Conservation (phyloP, 176 grass and related monocot species). For the Saccharum officinarum region DNA sequence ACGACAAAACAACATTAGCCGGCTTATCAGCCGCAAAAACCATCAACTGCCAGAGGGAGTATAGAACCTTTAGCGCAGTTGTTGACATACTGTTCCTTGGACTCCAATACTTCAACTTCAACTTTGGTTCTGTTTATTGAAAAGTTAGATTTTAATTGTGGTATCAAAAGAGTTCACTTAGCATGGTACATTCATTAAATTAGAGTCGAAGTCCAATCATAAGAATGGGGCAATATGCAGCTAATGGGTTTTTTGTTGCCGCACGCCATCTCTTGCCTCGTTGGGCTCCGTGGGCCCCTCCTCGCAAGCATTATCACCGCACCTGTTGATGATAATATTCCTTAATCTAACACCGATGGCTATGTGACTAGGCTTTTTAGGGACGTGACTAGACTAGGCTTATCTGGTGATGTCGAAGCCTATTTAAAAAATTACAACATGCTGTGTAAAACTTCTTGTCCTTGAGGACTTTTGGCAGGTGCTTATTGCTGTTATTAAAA, state of each 20-base stretch:
- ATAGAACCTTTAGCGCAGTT: neutral
- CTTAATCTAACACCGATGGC: too few species aligned
- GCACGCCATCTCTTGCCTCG: neutral
- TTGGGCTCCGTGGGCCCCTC: neutral
- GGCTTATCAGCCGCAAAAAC: too few species aligned
- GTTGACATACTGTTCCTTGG: neutral
- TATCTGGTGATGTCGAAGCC: too few species aligned
- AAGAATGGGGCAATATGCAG: neutral
- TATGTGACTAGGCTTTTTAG: too few species aligned
- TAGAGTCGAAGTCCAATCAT: neutral
- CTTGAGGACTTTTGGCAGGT: neutral
- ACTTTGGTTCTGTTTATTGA: neutral
- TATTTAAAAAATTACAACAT: neutral
- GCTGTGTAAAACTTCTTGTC: neutral
- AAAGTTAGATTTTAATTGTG: neutral
- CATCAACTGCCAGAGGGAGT: too few species aligned
- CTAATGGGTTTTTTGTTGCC: conserved; percentile 3
- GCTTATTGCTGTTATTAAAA: neutral
- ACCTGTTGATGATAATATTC: conserved; percentile 24
- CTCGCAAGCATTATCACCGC: conserved; percentile 24
- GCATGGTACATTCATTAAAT: neutral
- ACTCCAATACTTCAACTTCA: neutral
- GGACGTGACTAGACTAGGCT: too few species aligned
- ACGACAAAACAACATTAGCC: too few species aligned
- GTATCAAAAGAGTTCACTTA: conserved; percentile 4